A percentile compares a stretch with the other conserved stretches of the same genome.
Conservation (phyloP, 192 early-diverging fungal genomes). For the Blastocladiella britannica region DNA sequence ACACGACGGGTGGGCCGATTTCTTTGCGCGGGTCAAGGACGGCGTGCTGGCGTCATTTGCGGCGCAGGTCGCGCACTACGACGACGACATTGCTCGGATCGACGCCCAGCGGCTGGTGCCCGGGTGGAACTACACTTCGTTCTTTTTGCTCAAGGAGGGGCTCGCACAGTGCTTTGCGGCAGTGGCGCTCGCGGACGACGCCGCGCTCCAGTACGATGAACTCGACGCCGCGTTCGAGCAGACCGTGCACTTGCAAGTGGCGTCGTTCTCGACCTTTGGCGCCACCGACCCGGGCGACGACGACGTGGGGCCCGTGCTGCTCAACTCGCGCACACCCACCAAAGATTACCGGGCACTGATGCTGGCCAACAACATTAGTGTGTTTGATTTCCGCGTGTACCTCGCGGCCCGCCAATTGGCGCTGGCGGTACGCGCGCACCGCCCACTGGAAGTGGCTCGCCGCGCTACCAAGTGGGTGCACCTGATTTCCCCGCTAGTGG, state of each 20-base stretch:
- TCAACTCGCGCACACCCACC: conserved; percentile 13
- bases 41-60: conserved; percentile 49
- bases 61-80: conserved; percentile 55
- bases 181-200: conserved; percentile 70
- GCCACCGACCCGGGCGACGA: conserved; percentile 72
- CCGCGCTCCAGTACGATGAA: conserved; percentile 88
- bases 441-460: conserved; percentile 36
- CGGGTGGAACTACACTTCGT: conserved; percentile 98
- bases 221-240: conserved; percentile 88
- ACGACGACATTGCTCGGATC: conserved; percentile 61
- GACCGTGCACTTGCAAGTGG: conserved; percentile 42
- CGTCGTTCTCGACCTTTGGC: conserved; percentile 89
- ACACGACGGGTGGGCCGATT: conserved; percentile 43
- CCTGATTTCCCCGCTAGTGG: no score
- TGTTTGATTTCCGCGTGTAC: conserved; percentile 94
- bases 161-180: conserved; percentile 68
- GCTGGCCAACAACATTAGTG: conserved; percentile 67
- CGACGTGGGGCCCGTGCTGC: conserved; percentile 54
- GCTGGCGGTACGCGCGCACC: conserved; percentile 45
- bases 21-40: conserved; percentile 53
- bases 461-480: not conserved
- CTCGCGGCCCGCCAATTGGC: conserved; percentile 78
- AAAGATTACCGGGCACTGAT: conserved; percentile 79
- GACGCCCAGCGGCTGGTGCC: conserved; percentile 85
- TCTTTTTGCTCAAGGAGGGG: conserved; percentile 88